These are phyloP conservation scores for Cryomyces minteri DNA, from an alignment of 495 filamentous ascomycete species.

Conservation along the genomic window DNA sequence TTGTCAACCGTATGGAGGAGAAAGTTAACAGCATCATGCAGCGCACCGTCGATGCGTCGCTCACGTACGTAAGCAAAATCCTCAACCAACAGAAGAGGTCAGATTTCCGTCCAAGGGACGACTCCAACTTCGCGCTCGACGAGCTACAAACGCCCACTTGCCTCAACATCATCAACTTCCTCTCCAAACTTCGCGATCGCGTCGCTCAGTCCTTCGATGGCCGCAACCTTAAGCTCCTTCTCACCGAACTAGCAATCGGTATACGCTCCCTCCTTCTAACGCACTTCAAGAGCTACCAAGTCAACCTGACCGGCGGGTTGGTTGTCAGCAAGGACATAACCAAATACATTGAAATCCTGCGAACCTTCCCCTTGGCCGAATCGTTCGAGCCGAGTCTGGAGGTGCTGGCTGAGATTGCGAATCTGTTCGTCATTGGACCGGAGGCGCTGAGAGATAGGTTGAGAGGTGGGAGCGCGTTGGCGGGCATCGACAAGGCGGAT, in stretches of 20 bases:
- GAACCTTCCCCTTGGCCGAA: constrained; percentile 57
- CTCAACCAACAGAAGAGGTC: constrained; percentile 71
- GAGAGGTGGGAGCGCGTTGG: constrained; percentile 27
- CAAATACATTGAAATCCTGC: constrained; percentile 67
- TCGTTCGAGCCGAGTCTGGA: constrained; percentile 59
- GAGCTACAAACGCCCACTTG: constrained; percentile 79
- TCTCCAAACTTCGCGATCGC: constrained; percentile 42
- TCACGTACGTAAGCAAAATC: constrained; percentile 60
- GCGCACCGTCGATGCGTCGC: constrained; percentile 62
- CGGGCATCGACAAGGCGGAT: constrained; percentile 39
- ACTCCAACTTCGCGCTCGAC: constrained; percentile 52
- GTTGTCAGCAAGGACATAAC: constrained; percentile 95
- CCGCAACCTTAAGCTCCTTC: constrained; percentile 56
- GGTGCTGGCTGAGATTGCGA: constrained; percentile 82
- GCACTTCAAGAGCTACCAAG: constrained; percentile 84
- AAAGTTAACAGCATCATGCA: constrained; percentile 79
- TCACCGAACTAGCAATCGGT: constrained; percentile 68
- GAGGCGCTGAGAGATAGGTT: constrained; percentile 75
- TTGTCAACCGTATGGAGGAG: constrained; percentile 62
- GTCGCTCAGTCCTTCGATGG: constrained; percentile 47
- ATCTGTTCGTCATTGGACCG: constrained; percentile 82
- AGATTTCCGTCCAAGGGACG: constrained; percentile 84
- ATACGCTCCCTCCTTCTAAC: constrained; percentile 63
- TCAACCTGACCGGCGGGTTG: constrained; percentile 78
- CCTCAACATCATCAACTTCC: constrained; percentile 55